Evolutionary conservation across 331 rosid genomes (phyloP), one percentile per base, ranked within the genome.

Genomic region (Quercus lobata): DNA sequence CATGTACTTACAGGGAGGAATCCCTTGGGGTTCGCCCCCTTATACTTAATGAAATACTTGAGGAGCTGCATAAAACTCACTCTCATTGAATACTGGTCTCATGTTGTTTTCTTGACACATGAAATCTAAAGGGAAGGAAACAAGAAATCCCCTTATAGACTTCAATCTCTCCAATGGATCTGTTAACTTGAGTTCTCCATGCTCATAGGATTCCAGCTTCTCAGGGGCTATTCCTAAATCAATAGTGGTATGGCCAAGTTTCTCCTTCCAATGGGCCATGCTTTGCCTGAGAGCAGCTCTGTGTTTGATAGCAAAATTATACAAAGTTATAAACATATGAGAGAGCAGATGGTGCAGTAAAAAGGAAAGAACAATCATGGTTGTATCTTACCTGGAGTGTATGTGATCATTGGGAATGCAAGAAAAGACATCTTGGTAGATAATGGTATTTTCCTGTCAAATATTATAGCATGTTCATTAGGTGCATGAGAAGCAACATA

Each of bases 401-500:
- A 96, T 87, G 57, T 87, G 88, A 89, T 96, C 97, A 58, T 92
- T 96, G 9, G 99, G 99, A 56, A 91, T 79, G 83, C 97, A 96
- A 69, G 95, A 87, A 84, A 96, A 92, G 70, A 93, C 95, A 66
- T 93, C 99, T 83, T 92, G 97, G 85, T 84, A 96, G 86, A 96
- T 93, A 29, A 90, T 24, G n/a, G 95, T 89, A 79, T 96, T 96
- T 81, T 91, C 84, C 99, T 96, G 93, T 74, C 73, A 83, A 22
- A 37, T 54, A 57, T 30, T 77, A 69, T 29, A 57, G 61, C 37
- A 60, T 56, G 46, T 68, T 83, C 57, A 81, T 6, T 19, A 30
- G 21, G 65, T 82, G 77, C 27, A 16, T 7, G 71, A 71, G 55
- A 79, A 60, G 24, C 6, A 73, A 74, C 27, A n/a, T 68, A 34